Percentiles rank a stretch among this genome's conserved stretches.
Evolutionary conservation across 2,329 filamentous ascomycete species (phyloP).

Genomic region (Xylaria sp.): DNA sequence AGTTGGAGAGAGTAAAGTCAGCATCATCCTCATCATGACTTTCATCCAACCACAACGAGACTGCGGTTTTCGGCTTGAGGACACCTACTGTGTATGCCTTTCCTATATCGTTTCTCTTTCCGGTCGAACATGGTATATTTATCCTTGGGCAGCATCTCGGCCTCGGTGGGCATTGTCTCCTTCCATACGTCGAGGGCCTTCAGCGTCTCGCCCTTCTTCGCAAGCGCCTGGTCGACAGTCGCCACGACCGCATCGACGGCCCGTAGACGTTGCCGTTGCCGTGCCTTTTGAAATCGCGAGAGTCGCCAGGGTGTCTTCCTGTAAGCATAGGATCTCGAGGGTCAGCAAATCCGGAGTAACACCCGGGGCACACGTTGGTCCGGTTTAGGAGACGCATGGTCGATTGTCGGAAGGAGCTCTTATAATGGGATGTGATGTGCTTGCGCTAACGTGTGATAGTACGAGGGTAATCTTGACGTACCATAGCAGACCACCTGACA

Average conservation of each 20-base stretch:
- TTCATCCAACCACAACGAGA: background rate
- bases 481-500: constrained; percentile 87
- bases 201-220: constrained; percentile 75
- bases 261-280: constrained; percentile 84
- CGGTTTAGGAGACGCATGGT: background rate
- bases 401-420: background rate
- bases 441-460: background rate
- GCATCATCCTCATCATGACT: constrained; percentile 26
- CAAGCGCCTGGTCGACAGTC: constrained; percentile 81
- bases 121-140: constrained; percentile 99
- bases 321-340: constrained; percentile 6
- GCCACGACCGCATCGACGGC: constrained; percentile 89
- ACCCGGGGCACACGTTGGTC: background rate
- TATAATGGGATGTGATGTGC: background rate
- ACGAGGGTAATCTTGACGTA: constrained; percentile 52
- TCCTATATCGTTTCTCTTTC: constrained; percentile 94
- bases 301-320: constrained; percentile 98
- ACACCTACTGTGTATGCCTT: constrained; percentile 93
- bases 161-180: constrained; percentile 92
- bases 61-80: background rate
- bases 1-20: constrained; percentile 15
- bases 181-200: constrained; percentile 92
- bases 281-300: constrained; percentile 88
- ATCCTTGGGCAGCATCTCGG: constrained; percentile 94
- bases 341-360: constrained; percentile 26